Evolutionary conservation across 805 yeast genomes (phyloP), one percentile per base, ranked within the genome.

Genomic region (Saturnispora saitoi): DNA sequence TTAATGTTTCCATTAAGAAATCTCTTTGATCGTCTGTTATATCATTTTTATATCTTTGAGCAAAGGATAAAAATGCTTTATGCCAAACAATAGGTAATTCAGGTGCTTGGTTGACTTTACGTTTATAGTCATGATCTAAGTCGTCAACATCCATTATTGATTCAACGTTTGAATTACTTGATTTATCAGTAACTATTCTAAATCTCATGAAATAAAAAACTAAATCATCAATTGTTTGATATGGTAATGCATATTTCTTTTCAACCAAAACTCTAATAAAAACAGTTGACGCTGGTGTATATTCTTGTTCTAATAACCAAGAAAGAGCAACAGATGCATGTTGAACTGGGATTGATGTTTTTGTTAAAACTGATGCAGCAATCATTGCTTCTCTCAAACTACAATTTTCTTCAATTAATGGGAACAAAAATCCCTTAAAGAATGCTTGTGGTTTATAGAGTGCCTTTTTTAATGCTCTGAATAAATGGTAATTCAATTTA

Each of bases 21-120:
- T 93, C 99, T 64, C 96, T 78, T 72, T 93, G 99, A 64, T 93
- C 99, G 58, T 88, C 96, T n/a, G 99, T 93, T 51, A 93, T 87
- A 72, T 93, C 99, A 62, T 93, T 91, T 66, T 91, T 93, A 65
- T 93, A 93, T 55, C 96, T 77, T 70, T 90, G 97, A 32, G 97
- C 95, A 70, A 93, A 93, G 2, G 93, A 83, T 49, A 93, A 73
- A 62, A 93, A 85, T 2, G 97, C 91, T 65, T 91, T 95, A 65
- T 95, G 98, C 98, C 99, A 93, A 32, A 91, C 91, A 15, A 93
- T 86, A 7, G 99, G 98, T 62, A 93, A 73, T 44, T 76, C 77
- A 24, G 83, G 80, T n/a, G 71, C 60, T 43, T 63, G 61, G 34
- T 54, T 56, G 4, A 60, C 41, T 46, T 58, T 59, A 41, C 60